Evolutionary conservation across 495 filamentous ascomycete genomes (phyloP), one percentile per base, ranked within the genome.

Genomic region (Amphirosellinia nigrospora): DNA sequence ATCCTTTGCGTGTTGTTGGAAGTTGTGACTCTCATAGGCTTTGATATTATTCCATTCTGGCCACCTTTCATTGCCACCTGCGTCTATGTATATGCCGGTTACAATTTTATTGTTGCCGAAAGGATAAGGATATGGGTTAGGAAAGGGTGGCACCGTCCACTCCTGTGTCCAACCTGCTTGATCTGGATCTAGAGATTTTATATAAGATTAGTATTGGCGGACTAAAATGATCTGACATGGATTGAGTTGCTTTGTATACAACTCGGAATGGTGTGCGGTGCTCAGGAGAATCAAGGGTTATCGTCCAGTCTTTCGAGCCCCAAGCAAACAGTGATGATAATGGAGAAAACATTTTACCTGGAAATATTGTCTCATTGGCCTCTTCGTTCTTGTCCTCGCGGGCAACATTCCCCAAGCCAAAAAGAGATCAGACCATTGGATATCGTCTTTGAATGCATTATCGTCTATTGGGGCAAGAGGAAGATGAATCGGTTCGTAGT

Each of bases 41-140:
- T 58, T 58, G 32, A 58, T 21, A 36, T 58, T 58, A 36, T 58
- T 19, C 55, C 55, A 58, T 10, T 58, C 30, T 1, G 55, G 55
- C 55, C 55, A 36, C 32, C 32, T 58, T 0, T 58, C 16, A 2
- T 0, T n/a, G 7, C 55, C 55, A 11, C 38, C 32, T 0, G 3
- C 9, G 21, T 36, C 32, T 3, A 5, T 21, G 55, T 58, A 58
- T 6, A 58, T 21, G 15, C 55, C 55, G 8, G 19, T 36, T 10
- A 38, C 32, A 36, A 58, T 19, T 34, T 3, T 36, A 19, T 58
- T 2, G 6, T 13, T 21, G 7, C 30, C 32, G 3, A n/a, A 13
- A 21, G 55, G 55, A 9, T 34, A 36, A 10, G 55, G 55, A 23
- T 26, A 28, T 8, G 26, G 48, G 15, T 26, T 9, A 8, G 26